Base-by-base conservation (phyloP, 2,329 filamentous ascomycete genomes). In the Pleurostoma richardsiae region DNA sequence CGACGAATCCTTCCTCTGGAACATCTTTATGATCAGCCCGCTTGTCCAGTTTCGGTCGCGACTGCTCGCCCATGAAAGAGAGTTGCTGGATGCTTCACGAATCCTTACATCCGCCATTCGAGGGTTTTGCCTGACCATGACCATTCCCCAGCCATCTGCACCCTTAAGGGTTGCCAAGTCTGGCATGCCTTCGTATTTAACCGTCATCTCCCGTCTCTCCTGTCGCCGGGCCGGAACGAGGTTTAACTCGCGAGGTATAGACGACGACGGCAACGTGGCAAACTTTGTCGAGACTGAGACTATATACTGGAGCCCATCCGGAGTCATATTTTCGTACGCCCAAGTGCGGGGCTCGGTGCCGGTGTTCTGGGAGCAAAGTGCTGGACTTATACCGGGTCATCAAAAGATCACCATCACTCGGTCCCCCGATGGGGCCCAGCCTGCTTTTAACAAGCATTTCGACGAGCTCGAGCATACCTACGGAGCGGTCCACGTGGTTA, bases 251-350 rank as follows among this genome's bases (percentile, higher is more conserved):
- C 80, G 94, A 55, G 94, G 94, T 38, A 96, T 99, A 53, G 94
- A 99, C 60, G 94, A 99, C 62, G 90, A 97, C 60, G 94, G 94
- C 10, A 90, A 97, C 58, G 94, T 97, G 29, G 91, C 94, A 50
- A 99, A 99, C 65, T 99, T 96, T 66, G 94, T 97, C n/a, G 94
- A 99, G 67, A 94, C 90, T 0, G 94, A 99, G 68, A 95, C 90
- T 0, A 83, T 92, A 39, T 91, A 95, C 60, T 96, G 88, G 86
- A 86, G 85, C 56, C 87, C 88, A 1, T 80, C 82, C 1, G 80
- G 82, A 4, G 71, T 90, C 5, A 82, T 90, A 46, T 97, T 97
- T 63, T 97, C 94, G 0, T 99, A 96, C 65, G 89, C 85, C 3
- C 94, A 99, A 66, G 82, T 95, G 29, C 82, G 94, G 57, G 94